phyloP scores from a whole-genome alignment of 768 basidiomycete species.

The Multifurca ochricompacta region DNA sequence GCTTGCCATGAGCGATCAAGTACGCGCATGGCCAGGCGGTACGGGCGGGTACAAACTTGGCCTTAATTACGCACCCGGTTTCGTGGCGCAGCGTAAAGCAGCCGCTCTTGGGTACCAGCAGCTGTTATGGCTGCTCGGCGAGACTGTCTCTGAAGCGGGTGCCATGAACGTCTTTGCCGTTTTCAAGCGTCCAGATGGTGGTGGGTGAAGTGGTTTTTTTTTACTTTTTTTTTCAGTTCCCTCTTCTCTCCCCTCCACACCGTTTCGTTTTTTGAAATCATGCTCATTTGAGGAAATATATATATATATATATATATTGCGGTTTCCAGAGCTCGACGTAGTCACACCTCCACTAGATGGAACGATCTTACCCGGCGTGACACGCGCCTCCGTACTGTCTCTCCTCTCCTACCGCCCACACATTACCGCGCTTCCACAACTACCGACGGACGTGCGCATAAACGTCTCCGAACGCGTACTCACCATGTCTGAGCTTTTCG shows the following conservation, averaged over 20 bases:
- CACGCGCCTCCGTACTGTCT: conserved; percentile 76
- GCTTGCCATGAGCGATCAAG: conserved; percentile 37
- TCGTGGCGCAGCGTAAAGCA: conserved; percentile 38
- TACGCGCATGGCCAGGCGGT: conserved; percentile 45
- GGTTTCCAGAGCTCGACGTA: conserved; percentile 63
- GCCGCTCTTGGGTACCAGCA: conserved; percentile 41
- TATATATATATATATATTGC: too few relatives aligned
- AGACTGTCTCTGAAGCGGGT: conserved; percentile 32
- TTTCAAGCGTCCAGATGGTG: conserved; percentile 35
- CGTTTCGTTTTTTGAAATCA: conserved; percentile 21
- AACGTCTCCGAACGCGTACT: conserved; percentile 38
- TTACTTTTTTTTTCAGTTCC: conserved; percentile 19
- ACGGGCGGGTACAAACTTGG: conserved; percentile 45
- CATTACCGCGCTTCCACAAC: conserved; percentile 31
- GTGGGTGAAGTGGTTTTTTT: conserved; percentile 11
- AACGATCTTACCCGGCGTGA: conserved; percentile 88
- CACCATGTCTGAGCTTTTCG: conserved; percentile 37
- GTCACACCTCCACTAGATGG: conserved; percentile 87
- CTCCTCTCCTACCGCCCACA: conserved; percentile 59
- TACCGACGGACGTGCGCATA: conserved; percentile 37
- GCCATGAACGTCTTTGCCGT: conserved; percentile 47
- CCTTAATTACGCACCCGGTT: conserved; percentile 29
- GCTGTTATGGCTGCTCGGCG: conserved; percentile 43
- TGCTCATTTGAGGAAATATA: too few relatives aligned
- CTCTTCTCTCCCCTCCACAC: neutral